Percentiles rank a stretch among this genome's conserved stretches.
phyloP scores from a whole-genome alignment of 345 rosid genomes.

The Citrus cavaleriei region DNA sequence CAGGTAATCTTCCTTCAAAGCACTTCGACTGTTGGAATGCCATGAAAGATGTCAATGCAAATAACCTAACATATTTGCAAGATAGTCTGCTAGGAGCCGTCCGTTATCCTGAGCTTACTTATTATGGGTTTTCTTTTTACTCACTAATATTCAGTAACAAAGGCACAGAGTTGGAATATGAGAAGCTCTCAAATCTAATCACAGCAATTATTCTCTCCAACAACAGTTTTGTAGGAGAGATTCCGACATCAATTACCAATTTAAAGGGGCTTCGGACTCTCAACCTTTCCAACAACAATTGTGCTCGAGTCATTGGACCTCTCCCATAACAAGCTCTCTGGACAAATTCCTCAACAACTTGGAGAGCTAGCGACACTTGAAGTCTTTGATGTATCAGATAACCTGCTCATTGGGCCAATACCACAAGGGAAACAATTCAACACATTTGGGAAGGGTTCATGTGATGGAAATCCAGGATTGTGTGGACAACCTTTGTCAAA shows the following conservation, averaged over 20 bases:
- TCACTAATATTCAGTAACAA: not conserved
- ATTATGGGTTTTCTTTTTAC: not conserved
- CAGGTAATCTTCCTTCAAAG: conserved; percentile 11
- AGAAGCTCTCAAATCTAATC: not conserved
- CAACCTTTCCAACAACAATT: not conserved
- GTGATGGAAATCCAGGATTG: not conserved
- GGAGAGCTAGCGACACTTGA: not conserved
- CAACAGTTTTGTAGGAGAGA: conserved; percentile 6
- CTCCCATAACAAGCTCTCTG: not conserved
- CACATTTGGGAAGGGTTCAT: not conserved
- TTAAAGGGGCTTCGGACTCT: not conserved
- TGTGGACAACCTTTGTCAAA: not conserved
- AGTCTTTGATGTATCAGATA: not conserved
- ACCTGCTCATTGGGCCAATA: not conserved
- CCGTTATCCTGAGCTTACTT: fast-evolving
- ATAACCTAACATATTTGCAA: not conserved
- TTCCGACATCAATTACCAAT: not conserved
- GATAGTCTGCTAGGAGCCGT: not conserved
- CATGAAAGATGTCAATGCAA: conserved; percentile 8
- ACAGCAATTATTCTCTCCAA: not conserved
- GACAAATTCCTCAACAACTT: not conserved
- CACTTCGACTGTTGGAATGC: conserved; percentile 18
- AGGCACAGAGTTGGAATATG: not conserved
- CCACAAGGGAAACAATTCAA: not conserved
- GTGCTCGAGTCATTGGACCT: not conserved